phyloP scores from a whole-genome alignment of 2,329 filamentous ascomycete species.

The Aspergillus quadrilineatus region DNA sequence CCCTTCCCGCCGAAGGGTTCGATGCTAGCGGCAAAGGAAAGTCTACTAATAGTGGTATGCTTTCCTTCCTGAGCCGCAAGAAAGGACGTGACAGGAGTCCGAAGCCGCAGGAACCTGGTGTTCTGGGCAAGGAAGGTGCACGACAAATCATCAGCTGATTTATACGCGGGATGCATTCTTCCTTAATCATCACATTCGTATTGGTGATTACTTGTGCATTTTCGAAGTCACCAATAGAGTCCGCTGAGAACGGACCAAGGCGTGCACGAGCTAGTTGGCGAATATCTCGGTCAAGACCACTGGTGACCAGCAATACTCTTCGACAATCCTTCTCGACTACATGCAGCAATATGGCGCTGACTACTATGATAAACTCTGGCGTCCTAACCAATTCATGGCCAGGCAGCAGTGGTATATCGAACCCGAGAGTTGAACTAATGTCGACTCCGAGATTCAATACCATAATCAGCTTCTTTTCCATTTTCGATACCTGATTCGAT shows the following conservation, averaged over 20 bases:
- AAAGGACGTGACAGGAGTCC: conserved; percentile 88
- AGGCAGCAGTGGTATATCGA: background rate
- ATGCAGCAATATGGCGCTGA: background rate
- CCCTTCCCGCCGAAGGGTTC: conserved; percentile 66
- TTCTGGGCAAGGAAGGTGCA: conserved; percentile 91
- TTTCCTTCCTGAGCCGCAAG: conserved; percentile 85
- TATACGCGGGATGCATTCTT: background rate
- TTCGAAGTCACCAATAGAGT: background rate
- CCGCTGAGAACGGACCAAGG: background rate
- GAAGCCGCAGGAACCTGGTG: conserved; percentile 89
- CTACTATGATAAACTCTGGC: background rate
- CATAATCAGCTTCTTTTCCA: conserved; percentile 6
- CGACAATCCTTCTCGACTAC: background rate
- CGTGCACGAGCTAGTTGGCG: background rate
- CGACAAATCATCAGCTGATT: conserved; percentile 70
- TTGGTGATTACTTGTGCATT: background rate
- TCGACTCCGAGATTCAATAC: background rate
- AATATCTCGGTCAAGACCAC: too few species aligned
- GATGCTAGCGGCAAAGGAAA: conserved; percentile 45
- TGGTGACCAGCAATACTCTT: background rate
- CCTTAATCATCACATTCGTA: background rate
- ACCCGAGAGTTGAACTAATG: background rate
- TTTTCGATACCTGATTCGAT: conserved; percentile 13
- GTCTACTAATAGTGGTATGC: conserved; percentile 67
- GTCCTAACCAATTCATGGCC: background rate